Evolutionary conservation across 306 rosid genomes (phyloP), one percentile per base, ranked within the genome.

Genomic region (Ochetophila trinervis): DNA sequence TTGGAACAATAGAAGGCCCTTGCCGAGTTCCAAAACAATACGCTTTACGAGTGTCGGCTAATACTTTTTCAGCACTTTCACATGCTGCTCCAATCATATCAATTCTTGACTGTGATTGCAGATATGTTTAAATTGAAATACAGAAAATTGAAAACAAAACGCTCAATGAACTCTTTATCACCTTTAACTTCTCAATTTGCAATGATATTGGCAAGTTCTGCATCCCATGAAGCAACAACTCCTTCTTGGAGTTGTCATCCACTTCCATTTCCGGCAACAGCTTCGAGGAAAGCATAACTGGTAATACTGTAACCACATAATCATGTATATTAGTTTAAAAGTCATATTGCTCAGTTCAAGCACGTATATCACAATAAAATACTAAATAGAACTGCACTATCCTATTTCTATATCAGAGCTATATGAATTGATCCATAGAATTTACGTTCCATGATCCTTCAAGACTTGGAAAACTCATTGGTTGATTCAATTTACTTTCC

Each of bases 31-130:
- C 96, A 53, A 92, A 80, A 70, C 93, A 69, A 68, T 92, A 92
- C 45, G 96, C 96, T 76, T 92, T 92, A 23, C 96, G 89, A 62
- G 95, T 92, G 62, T 92, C 98, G 0, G 98, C 98, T 82, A 89
- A 72, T 6, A 89, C 86, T 62, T 92, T 92, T 54, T 92, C 98
- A 18, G 95, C 96, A 72, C 95, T 88, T 65, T 92, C 98, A 76
- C 98, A 89, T 16, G 95, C 98, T 16, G 86, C 89, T 24, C 87
- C 91, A 73, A 92, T 92, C 93, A 89, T 87, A 63, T 89, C 95
- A 42, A 92, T 76, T 72, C 97, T 80, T 14, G 86, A 88, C 95
- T 90, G 83, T 58, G 74, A 58, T 59, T 10, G 70, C 37, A 55
- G 9, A 35, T 27, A 62, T 19, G 24, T 53, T n/a, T 58, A 53